phyloP scores from a whole-genome alignment of 2,329 filamentous ascomycete species.

The Colletotrichum chlorophyti region DNA sequence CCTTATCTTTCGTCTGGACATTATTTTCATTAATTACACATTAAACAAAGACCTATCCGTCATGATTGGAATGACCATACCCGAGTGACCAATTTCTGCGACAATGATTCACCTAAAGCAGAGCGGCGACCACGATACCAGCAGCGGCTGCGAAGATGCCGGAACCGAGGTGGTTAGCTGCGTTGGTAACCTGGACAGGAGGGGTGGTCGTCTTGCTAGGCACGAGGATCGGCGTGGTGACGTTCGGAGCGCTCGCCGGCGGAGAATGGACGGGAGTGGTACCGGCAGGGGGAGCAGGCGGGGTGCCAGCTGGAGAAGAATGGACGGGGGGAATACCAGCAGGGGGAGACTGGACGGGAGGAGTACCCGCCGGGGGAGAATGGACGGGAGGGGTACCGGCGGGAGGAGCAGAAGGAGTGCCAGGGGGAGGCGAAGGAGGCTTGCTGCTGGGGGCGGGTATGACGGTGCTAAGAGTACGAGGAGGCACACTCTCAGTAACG shows the following conservation, averaged over 20 bases:
- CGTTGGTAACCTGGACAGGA: conserved; percentile 9
- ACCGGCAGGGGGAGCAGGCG: not conserved
- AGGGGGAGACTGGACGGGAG: not conserved
- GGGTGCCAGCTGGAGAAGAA: not conserved
- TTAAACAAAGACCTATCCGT: not conserved
- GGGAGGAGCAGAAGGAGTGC: not conserved
- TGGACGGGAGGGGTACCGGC: not conserved
- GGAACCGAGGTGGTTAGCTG: conserved; percentile 10
- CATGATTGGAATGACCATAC: not conserved
- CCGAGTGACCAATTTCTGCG: not conserved
- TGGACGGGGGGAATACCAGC: not conserved
- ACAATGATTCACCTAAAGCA: not conserved
- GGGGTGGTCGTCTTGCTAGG: not conserved
- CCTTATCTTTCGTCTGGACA: not conserved
- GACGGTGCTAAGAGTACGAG: conserved; percentile 11
- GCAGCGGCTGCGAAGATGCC: conserved; percentile 18
- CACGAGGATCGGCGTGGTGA: not conserved
- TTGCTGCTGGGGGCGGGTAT: not conserved
- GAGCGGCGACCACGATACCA: conserved; percentile 19
- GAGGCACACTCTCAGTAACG: conserved; percentile 14
- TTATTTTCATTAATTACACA: not conserved
- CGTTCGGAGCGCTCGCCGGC: not conserved
- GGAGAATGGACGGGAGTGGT: not conserved
- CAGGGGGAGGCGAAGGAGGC: not conserved
- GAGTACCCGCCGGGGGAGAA: not conserved